Percentiles rank a stretch among this genome's conserved stretches.
Evolutionary conservation across 768 basidiomycete species (phyloP).

Genomic region (Suillus sp.): DNA sequence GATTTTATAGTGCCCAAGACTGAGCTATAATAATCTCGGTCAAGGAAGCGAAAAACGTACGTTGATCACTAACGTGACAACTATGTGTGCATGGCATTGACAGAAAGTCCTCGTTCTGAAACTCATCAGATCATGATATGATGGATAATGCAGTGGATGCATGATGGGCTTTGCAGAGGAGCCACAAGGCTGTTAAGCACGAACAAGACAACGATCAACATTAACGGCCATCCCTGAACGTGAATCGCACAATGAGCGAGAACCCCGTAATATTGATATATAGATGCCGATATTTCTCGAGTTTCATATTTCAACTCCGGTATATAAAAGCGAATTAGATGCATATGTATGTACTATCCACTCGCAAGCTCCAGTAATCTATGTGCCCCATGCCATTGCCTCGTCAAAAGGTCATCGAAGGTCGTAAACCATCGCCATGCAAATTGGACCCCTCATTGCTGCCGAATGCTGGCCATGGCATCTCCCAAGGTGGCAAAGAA

Average conservation of each 20-base stretch:
- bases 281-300: neutral
- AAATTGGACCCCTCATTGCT: slow-evolving; percentile 10
- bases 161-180: neutral
- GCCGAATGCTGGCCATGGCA: slow-evolving; percentile 43
- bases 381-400: neutral
- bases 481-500: slow-evolving; percentile 47
- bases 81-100: neutral
- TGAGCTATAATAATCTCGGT: neutral
- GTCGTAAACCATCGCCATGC: neutral
- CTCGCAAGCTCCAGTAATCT: neutral
- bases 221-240: neutral
- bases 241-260: neutral
- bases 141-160: neutral
- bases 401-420: slow-evolving; percentile 9
- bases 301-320: neutral
- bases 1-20: neutral
- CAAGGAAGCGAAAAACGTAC: neutral
- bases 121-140: neutral
- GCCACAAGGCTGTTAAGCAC: neutral
- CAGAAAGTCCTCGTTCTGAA: neutral
- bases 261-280: neutral
- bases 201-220: neutral
- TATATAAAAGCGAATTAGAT: neutral
- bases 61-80: neutral
- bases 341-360: neutral